Base-by-base conservation (phyloP, 768 basidiomycete genomes). In the Suillus decipiens region DNA sequence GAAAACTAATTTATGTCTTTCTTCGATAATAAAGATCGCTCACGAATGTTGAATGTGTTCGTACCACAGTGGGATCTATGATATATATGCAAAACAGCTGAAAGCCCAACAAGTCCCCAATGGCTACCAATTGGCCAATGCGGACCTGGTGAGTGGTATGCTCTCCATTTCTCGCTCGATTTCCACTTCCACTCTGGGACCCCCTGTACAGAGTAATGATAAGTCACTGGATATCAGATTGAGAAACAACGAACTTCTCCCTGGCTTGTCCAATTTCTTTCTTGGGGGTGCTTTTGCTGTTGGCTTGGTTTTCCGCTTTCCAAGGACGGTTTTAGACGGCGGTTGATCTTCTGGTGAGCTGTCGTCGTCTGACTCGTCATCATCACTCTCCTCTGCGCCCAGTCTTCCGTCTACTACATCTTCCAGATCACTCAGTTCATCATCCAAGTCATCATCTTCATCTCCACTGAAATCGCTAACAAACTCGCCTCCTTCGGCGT, bases 111-210 rank as follows among this genome's bases (percentile, higher is more conserved):
- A 28, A 0, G 24, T 41, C 17, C 37, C 39, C 28, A 2, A 4
- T 19, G n/a, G 48, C 69, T 82, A 87, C 86, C 85, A 86, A 67
- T 80, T 82, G 48, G 83, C 79, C 65, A 86, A 72, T 15, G 77
- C 77, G 47, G 82, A 82, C 67, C 81, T 83, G 42, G 80, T 80
- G 51, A 87, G 76, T 47, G 85, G 84, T 59, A 85, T 73, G 66
- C 82, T 88, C 72, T 90, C 93, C 76, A 90, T 81, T 78, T 97
- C 96, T 73, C 93, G 87, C 75, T 99, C 96, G 86, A 97, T 97
- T 76, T 98, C 96, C 70, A 99, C 89, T 74, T 98, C 93, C 71
- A 99, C 89, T 67, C 89, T 82, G 15, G 94, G 89, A 22, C 88
- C 91, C 70, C 82, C 89, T 89, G 73, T 11, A 64, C 45, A 51